Evolutionary conservation across 305 asterid genomes (phyloP).

Genomic region (Fraxinus greggii): DNA sequence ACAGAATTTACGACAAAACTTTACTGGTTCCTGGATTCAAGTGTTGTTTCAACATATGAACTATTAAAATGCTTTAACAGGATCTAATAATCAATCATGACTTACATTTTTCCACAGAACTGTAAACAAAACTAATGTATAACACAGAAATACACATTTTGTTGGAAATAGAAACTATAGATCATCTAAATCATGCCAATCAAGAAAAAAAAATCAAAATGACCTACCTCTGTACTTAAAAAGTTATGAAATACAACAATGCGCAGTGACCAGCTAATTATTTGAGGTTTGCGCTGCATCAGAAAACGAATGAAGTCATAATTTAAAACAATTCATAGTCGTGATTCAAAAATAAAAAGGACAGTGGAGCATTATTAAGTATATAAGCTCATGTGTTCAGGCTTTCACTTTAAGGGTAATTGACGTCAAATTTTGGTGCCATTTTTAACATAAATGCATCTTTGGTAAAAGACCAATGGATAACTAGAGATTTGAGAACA

Average conservation of each 20-base stretch:
- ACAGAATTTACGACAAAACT: background rate
- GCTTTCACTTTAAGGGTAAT: background rate
- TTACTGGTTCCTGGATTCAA: background rate
- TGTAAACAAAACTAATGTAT: background rate
- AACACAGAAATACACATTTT: background rate
- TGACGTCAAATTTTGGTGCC: background rate
- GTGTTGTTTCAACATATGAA: background rate
- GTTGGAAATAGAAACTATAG: background rate
- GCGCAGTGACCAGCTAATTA: conserved; percentile 76
- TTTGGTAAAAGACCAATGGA: conserved; percentile 1
- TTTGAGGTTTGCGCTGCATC: conserved; percentile 75
- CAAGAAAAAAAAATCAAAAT: background rate
- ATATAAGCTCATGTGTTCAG: background rate
- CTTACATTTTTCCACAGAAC: background rate
- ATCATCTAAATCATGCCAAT: background rate
- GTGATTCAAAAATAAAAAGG: background rate
- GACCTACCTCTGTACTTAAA: conserved; percentile 71
- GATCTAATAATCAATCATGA: background rate
- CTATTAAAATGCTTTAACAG: background rate
- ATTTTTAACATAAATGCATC: background rate
- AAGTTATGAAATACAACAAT: conserved; percentile 64
- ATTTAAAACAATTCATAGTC: background rate
- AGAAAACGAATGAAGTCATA: conserved; percentile 10
- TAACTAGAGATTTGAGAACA: conserved; percentile 17
- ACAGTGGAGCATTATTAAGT: conserved; percentile 1